Evolutionary conservation across 1,139 yeast species (phyloP), one percentile per base, ranked within the genome.

Genomic region (Kodamaea ohmeri): DNA sequence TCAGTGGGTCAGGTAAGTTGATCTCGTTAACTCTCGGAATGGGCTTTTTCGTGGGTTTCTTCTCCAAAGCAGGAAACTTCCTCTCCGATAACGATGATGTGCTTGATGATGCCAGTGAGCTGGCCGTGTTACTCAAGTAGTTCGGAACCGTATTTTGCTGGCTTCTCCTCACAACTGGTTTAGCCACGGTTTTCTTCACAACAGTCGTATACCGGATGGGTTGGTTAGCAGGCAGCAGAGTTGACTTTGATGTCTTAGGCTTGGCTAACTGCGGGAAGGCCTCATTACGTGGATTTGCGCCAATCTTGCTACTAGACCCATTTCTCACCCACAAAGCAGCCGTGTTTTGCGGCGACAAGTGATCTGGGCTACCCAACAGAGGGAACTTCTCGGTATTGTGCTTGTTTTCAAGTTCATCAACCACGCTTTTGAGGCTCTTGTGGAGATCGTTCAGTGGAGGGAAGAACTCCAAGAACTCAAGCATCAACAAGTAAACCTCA

Each of bases 401-500:
- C 19, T 51, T 47, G 24, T 42, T 40, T 14, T 48, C 51, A 36
- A 59, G 45, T 25, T 53, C 58, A n/a, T 50, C 51, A 7, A 60
- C 52, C 1, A 62, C 50, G 3, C 53, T 48, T 20, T 51, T 50
- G 34, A 68, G 56, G 28, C 52, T 56, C 24, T 52, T 53, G 34
- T 58, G 53, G 36, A 56, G 55, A 16, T 61, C 68, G 2, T 61
- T 50, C 49, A 40, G 53, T 32, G 57, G 52, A 0, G 80, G 71
- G 49, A 71, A 77, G 11, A 82, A 58, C 44, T 78, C 81, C 2
- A 80, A 61, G 40, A 80, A 63, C 47, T 82, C 89, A 40, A 69
- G 72, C 7, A 82, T 46, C 34, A 83, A 59, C 13, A 82, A 56
- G 35, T 68, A 65, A 14, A 79, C 59, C 39, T 83, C 87, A 14